Evolutionary conservation across 345 rosid species (phyloP).

Genomic region (Orychophragmus violaceus): DNA sequence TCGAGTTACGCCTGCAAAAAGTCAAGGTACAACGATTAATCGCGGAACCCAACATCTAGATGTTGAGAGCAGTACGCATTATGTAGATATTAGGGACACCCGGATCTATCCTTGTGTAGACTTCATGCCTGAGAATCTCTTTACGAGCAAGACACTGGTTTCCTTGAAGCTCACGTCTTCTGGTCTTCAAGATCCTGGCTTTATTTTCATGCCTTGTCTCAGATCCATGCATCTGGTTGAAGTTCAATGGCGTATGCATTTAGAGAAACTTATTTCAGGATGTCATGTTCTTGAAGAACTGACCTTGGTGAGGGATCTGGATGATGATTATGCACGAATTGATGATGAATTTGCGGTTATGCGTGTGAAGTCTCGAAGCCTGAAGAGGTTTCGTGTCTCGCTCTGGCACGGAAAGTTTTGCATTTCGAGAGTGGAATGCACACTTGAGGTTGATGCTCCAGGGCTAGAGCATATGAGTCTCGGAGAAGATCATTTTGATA

Average conservation of each 20-base stretch:
- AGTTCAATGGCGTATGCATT: not conserved
- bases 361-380: not conserved
- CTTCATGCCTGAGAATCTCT: not conserved
- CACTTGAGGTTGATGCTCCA: slow-evolving; percentile 17
- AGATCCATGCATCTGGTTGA: not conserved
- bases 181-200: not conserved
- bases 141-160: not conserved
- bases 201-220: slow-evolving; percentile 1
- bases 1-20: not conserved
- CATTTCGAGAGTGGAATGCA: not conserved
- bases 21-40: not conserved
- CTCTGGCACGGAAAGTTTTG: not conserved
- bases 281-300: slow-evolving; percentile 14
- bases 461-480: slow-evolving; percentile 2
- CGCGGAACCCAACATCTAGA: not conserved
- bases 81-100: not conserved
- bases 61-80: not conserved
- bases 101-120: not conserved
- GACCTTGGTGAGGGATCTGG: not conserved
- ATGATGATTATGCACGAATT: not conserved
- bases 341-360: not conserved
- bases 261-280: not conserved
- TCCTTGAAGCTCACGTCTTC: not conserved
- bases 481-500: not conserved
- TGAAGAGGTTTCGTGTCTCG: not conserved